Conservation (phyloP, 2,329 filamentous ascomycete species). For the Oidium heveae region DNA sequence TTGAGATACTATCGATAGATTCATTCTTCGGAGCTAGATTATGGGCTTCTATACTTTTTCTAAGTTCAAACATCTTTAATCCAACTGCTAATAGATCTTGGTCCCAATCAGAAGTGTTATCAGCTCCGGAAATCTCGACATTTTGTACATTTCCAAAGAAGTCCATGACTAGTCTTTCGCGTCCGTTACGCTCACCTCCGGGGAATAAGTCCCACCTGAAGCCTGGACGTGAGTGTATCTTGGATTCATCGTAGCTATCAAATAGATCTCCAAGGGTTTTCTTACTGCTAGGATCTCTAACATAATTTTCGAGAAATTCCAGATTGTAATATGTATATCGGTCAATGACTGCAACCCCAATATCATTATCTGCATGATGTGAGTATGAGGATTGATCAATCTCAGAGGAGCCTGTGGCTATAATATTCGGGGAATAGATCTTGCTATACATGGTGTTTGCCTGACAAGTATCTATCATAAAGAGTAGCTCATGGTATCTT, state of each 20-base stretch:
- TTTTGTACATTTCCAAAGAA: constrained; percentile 98
- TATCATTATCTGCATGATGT: constrained; percentile 93
- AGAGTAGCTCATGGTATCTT: constrained; percentile 86
- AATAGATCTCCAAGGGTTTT: constrained; percentile 84
- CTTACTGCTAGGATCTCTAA: constrained; percentile 64
- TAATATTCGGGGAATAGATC: constrained; percentile 93
- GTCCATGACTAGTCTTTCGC: constrained; percentile 68
- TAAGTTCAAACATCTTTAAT: constrained; percentile 31
- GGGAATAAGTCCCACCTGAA: constrained; percentile 88
- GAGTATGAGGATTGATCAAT: constrained; percentile 93
- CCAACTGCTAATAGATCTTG: constrained; percentile 61
- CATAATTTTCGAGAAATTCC: constrained; percentile 80
- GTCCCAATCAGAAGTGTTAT: constrained; percentile 28
- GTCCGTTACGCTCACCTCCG: constrained; percentile 52
- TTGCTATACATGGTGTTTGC: constrained; percentile 98
- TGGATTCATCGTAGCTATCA: constrained; percentile 80
- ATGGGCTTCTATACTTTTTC: constrained; percentile 14
- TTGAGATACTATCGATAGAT: constrained; percentile 4
- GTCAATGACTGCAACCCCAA: constrained; percentile 94
- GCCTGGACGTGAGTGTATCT: constrained; percentile 83
- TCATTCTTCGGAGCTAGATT: constrained; percentile 6
- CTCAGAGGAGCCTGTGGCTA: constrained; percentile 88
- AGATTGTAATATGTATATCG: constrained; percentile 97
- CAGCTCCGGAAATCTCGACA: constrained; percentile 48
- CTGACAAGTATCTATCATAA: constrained; percentile 99